Base-by-base conservation (phyloP, 1,284 basidiomycete genomes). In the Fomitopsis pinicola region DNA sequence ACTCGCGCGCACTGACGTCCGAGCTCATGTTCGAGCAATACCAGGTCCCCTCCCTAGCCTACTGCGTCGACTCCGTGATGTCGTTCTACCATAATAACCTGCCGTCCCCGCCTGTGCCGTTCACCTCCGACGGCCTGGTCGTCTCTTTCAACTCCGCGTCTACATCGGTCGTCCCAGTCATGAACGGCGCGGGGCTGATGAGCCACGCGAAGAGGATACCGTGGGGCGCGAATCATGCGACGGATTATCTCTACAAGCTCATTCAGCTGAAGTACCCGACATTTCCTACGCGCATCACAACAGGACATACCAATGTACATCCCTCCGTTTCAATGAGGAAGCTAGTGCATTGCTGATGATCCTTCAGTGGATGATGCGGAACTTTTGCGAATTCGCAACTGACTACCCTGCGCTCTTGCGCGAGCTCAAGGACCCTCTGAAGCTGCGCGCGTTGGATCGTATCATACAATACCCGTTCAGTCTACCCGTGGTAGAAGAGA, bases 1-100 rank as follows among this genome's bases (percentile, higher is more conserved):
- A 97, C 76, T 97, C 94, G 10, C 82, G 97, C 82, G 15, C 68
- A 92, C 92, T 97, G 63, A 97, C 95, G 30, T 96, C 95, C 1
- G 97, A 99, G 72, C 85, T 99, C 28, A 85, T 99, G 74, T 99
- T 99, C 72, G 97, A 99, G 77, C 86, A 89, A 54, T 99, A 99
- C 73, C 83, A 83, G 17, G 94, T 91, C 1, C 96, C 96, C 0
- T 88, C 89, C 2, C 81, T 98, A 52, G 82, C 91, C 15, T 99
- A 94, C 74, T 94, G 94, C 61, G 79, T 98, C 64, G 97, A 99
- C 72, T 90, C 92, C 7, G 79, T 97, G 61, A 97, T 98, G 83
- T 95, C 96, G 0, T 96, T 97, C 69, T 94, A 91, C 69, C 82
- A 89, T 68, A 91, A 92, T 72, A 82, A 86, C 64, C 76, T 76